A percentile compares a stretch with the other conserved stretches of the same genome.
Conservation (phyloP, 1,284 basidiomycete genomes). For the Ganoderma leucocontextum region DNA sequence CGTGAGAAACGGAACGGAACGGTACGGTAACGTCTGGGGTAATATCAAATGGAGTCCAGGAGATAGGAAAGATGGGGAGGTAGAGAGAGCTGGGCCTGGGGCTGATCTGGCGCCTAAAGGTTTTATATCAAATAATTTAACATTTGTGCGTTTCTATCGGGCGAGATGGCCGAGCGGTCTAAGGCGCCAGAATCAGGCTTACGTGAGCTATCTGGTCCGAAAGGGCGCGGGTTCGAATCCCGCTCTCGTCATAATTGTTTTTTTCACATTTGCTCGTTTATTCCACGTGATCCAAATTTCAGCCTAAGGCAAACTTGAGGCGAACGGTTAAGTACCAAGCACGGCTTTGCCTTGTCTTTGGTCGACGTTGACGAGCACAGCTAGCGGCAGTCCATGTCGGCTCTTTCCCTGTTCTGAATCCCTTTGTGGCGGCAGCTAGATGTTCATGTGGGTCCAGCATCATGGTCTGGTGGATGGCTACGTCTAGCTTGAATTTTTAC, state of each 20-base stretch:
- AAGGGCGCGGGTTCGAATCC: constrained; percentile 55
- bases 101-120: too few relatives aligned
- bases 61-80: too few relatives aligned
- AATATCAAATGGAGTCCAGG: too few relatives aligned
- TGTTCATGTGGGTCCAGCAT: too few relatives aligned
- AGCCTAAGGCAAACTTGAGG: too few relatives aligned
- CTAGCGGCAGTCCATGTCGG: background rate
- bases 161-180: constrained; percentile 33
- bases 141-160: too few relatives aligned
- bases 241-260: constrained; percentile 45
- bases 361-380: background rate
- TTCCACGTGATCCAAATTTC: constrained; percentile 56
- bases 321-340: too few relatives aligned
- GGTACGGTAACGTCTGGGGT: too few relatives aligned
- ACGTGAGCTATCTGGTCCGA: constrained; percentile 39
- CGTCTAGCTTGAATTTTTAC: background rate
- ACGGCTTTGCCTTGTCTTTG: constrained; percentile 56
- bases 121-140: too few relatives aligned
- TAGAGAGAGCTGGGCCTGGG: too few relatives aligned
- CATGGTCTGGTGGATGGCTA: background rate
- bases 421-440: background rate
- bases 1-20: too few relatives aligned
- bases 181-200: constrained; percentile 33
- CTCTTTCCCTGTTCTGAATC: background rate
- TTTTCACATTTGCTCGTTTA: background rate